These are phyloP conservation scores for Floccularia luteovirens DNA, from an alignment of 768 basidiomycete species.

Conservation along the genomic window DNA sequence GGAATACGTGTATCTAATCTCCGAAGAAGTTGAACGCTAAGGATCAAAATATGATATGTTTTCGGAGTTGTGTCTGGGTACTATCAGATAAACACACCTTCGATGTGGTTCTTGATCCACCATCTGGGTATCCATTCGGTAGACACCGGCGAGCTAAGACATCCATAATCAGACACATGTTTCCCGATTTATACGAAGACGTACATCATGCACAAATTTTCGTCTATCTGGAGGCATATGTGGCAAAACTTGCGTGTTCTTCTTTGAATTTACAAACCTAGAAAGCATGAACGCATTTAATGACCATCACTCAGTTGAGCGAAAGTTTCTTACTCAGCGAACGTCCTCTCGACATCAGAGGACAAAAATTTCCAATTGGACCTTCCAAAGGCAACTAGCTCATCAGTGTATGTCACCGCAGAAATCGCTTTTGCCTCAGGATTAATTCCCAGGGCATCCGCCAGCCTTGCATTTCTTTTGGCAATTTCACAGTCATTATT, in stretches of 20 bases:
- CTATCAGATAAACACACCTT: conserved; percentile 28
- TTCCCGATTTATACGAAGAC: conserved; percentile 15
- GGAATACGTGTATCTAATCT: conserved; percentile 82
- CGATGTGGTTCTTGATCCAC: conserved; percentile 89
- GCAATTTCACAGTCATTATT: conserved; percentile 76
- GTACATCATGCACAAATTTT: conserved; percentile 75
- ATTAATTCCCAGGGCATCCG: conserved; percentile 87
- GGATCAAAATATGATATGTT: not conserved
- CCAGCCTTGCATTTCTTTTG: conserved; percentile 81
- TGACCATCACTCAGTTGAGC: conserved; percentile 10
- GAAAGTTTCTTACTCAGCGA: conserved; percentile 59
- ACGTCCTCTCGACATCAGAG: conserved; percentile 70
- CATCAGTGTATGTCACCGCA: conserved; percentile 45
- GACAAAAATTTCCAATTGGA: conserved; percentile 62
- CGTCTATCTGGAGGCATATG: conserved; percentile 75
- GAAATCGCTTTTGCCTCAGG: conserved; percentile 30
- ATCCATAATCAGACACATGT: not conserved
- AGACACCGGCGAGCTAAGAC: conserved; percentile 62
- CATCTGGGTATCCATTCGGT: conserved; percentile 78
- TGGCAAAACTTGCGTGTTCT: conserved; percentile 65
- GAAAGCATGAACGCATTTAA: conserved; percentile 1
- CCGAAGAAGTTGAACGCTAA: conserved; percentile 73
- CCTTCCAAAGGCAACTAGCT: conserved; percentile 53
- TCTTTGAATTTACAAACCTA: conserved; percentile 67
- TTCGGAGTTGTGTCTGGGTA: not conserved